Percentiles rank a stretch among this genome's conserved stretches.
Evolutionary conservation across 1,284 basidiomycete genomes (phyloP).

Genomic region (Naganishia cerealis): DNA sequence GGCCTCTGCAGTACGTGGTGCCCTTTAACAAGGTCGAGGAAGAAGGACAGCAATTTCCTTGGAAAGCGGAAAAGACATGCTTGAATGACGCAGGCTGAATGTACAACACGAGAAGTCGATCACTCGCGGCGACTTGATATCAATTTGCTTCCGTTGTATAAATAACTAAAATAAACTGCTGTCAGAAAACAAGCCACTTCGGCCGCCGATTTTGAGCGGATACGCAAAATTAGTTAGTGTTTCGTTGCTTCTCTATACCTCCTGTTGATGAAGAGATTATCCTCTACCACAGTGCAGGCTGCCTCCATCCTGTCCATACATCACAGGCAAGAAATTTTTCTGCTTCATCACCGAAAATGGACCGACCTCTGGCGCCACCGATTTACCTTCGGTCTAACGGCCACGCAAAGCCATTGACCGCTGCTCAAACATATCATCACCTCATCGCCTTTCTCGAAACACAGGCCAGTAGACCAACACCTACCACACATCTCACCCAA

Average conservation of each 20-base stretch:
- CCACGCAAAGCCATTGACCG: constrained; percentile 39
- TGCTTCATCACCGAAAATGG: constrained; percentile 41
- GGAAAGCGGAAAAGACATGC: background rate
- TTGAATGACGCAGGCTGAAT: constrained; percentile 23
- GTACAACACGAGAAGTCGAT: background rate
- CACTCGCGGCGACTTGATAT: background rate
- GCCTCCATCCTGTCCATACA: background rate
- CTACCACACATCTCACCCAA: constrained; percentile 47
- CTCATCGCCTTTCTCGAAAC: constrained; percentile 42
- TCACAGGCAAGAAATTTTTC: background rate
- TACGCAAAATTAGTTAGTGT: background rate
- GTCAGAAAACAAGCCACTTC: background rate
- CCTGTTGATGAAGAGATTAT: too few species aligned
- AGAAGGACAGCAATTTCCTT: background rate
- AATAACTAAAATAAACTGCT: background rate
- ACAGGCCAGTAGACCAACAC: constrained; percentile 21
- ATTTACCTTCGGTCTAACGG: constrained; percentile 45
- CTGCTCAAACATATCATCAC: constrained; percentile 41
- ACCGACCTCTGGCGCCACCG: constrained; percentile 49
- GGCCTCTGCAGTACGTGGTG: too few species aligned
- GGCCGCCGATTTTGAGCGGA: background rate
- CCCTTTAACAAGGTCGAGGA: background rate
- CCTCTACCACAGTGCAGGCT: background rate
- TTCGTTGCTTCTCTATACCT: too few species aligned
- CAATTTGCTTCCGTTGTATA: constrained; percentile 4